Percentiles rank a stretch among this genome's conserved stretches.
phyloP scores from a whole-genome alignment of 768 basidiomycete genomes.

The Phaeotremella skinneri region DNA sequence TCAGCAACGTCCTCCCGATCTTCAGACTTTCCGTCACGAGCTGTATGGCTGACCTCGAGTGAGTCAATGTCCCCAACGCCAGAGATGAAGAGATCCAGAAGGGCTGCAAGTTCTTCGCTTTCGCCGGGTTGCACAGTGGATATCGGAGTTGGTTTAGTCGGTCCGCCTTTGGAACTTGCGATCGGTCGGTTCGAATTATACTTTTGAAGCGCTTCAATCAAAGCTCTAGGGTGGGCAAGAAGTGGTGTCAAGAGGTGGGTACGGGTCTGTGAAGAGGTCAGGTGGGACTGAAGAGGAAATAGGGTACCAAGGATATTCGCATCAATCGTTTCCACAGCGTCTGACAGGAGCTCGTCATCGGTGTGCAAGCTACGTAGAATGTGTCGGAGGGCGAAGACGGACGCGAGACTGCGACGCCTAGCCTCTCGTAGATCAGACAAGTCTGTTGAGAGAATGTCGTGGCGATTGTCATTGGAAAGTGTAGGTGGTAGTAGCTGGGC shows the following conservation, averaged over 20 bases:
- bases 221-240: slow-evolving; percentile 12
- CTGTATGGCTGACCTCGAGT: background rate
- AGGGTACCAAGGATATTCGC: slow-evolving; percentile 14
- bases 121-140: background rate
- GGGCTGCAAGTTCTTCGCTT: background rate
- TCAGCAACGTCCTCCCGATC: background rate
- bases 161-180: background rate
- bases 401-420: background rate
- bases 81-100: background rate
- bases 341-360: background rate
- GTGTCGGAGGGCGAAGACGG: background rate
- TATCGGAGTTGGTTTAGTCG: background rate
- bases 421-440: background rate
- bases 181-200: slow-evolving; percentile 17
- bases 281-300: slow-evolving; percentile 8
- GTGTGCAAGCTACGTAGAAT: background rate
- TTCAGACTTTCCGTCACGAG: background rate
- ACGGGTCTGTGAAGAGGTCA: background rate
- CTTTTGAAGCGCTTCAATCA: slow-evolving; percentile 16
- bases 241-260: slow-evolving; percentile 13
- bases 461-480: background rate
- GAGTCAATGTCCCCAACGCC: background rate
- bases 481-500: background rate
- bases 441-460: background rate
- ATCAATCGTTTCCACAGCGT: slow-evolving; percentile 1